Base-by-base conservation (phyloP, 1,284 basidiomycete genomes). In the Austropuccinia psidii region DNA sequence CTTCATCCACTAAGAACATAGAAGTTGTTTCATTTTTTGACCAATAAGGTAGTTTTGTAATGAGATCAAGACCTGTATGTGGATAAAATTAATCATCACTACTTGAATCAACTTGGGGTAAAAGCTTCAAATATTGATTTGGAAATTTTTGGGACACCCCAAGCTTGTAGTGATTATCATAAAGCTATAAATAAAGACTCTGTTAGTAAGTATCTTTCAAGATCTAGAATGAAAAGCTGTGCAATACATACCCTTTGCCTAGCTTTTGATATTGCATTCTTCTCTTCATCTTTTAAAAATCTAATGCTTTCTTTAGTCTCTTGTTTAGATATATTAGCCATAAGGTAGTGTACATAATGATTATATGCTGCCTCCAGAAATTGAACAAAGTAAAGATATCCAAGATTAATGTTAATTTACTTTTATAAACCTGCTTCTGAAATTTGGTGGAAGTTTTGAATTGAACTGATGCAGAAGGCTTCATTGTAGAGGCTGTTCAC, bases 311-410 rank as follows among this genome's bases (percentile, higher is more conserved):
- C 39, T 57, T 58, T 58, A 21, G 33, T 43, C n/a, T 69, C 66
- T 19, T 47, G 27, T 13, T 21, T 17, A n/a, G 24, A 69, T 15
- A 55, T 69, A 3, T 24, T n/a, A 13, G 37, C 66, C 50, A 57
- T 15, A 21, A 5, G 29, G n/a, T 47, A 57, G 43, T 57, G 41
- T 1, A 69, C 66, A 54, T 57, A 69, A 31, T 69, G 52, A 29
- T 69, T 41, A 27, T 58, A 69, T 0, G 39, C 21, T 2, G 27
- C 6, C 21, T 45, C 19, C 8, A 69, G 49, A 8, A 69, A 37
- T n/a, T 27, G n/a, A 4, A 69, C 9, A 31, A 55, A 19, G 13
- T 69, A 37, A 0, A 43, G 24, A 24, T 27, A 69, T 2, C 6
- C 15, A 4, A 27, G 4, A 41, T 69, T 69, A 35, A 69, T 54